Evolutionary conservation across 306 rosid species (phyloP).

Genomic region (Sophora flavescens): DNA sequence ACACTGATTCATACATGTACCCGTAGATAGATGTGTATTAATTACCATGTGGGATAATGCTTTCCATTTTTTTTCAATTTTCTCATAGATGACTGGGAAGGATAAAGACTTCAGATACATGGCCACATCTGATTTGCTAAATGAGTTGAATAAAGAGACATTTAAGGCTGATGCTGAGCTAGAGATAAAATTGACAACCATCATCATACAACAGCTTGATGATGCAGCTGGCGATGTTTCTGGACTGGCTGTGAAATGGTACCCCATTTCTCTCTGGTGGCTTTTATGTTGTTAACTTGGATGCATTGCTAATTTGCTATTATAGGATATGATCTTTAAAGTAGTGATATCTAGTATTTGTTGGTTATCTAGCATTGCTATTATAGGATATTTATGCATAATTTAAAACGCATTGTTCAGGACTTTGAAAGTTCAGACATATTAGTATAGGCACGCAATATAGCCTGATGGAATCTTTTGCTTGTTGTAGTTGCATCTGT

Average conservation of each 20-base stretch:
- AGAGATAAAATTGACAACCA: constrained; percentile 71
- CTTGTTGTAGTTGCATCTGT: neutral
- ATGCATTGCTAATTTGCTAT: neutral
- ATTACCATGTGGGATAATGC: neutral
- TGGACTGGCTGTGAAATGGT: constrained; percentile 96
- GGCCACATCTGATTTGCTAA: constrained; percentile 95
- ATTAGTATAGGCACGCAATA: neutral
- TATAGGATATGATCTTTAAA: constrained; percentile 4
- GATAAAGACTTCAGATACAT: constrained; percentile 95
- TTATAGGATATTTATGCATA: too few species aligned
- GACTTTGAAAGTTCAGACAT: neutral
- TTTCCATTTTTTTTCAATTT: constrained; percentile 30
- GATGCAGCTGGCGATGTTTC: constrained; percentile 97
- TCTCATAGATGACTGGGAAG: constrained; percentile 83
- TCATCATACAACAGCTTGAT: constrained; percentile 92
- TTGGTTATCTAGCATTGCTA: neutral
- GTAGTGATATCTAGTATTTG: neutral
- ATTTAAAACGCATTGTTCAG: neutral
- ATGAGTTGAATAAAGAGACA: constrained; percentile 69
- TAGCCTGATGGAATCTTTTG: neutral
- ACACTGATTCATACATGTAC: neutral
- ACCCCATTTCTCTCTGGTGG: neutral
- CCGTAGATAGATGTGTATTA: neutral
- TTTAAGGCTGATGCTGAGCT: constrained; percentile 86
- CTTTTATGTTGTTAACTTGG: constrained; percentile 1